Evolutionary conservation across 2,329 filamentous ascomycete species (phyloP), one percentile per base, ranked within the genome.

Genomic region (Aspergillus floridensis): DNA sequence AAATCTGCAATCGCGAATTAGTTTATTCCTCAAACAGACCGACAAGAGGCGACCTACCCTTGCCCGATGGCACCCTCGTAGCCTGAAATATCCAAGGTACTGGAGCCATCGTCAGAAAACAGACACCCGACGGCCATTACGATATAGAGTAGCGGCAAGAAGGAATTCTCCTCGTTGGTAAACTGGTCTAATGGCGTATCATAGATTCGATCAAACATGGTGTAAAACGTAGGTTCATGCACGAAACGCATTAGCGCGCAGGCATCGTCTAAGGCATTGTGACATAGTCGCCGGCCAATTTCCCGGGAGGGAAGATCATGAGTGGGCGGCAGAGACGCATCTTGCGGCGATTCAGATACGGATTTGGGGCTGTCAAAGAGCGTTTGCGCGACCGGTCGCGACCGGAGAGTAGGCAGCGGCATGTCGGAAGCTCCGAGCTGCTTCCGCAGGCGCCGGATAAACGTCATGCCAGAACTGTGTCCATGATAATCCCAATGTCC

Each of bases 401-500:
- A 75, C 78, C 82, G 48, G 73, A 78, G 22, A 72, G 62, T 81
- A 74, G 55, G 84, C 80, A 61, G 88, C 76, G 71, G 88, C 86
- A 19, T 86, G 82, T 62, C 85, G 71, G 68, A 75, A 76, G 68
- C 88, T 51, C 91, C 89, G 65, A 97, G 91, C 70, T 96, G 90
- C 69, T 96, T 90, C 68, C 92, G 89, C 84, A 99, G 88, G 57
- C 91, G 87, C 64, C 87, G 86, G 67, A 97, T 84, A 73, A 97
- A 99, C 63, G 93, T 91, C 48, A 93, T 84, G 2, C 93, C 93
- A 0, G 95, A 98, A 0, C 93, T 97, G 64, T 91, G 90, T 51
- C 95, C 95, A 71, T 96, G 92, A 69, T 96, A 99, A 75, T 98
- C 93, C 87, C 92, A 96, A 67, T 95, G 87, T 47, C 93, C 93